Evolutionary conservation across 768 basidiomycete genomes (phyloP).

Genomic region (Boletus subcaerulescens): DNA sequence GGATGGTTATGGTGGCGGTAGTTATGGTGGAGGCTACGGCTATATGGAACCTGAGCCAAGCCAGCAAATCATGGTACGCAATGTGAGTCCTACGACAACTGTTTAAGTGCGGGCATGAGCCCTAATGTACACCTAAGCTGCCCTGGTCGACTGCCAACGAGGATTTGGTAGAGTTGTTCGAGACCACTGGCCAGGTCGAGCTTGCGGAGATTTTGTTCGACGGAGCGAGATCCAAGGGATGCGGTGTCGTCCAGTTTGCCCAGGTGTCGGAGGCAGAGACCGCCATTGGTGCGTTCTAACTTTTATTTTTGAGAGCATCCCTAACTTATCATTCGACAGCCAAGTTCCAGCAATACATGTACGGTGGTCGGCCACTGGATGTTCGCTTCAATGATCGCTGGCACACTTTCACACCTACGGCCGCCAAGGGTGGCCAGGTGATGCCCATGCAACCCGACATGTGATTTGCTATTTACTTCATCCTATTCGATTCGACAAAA

Average conservation of each 20-base stretch:
- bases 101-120: background rate
- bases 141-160: conserved; percentile 99
- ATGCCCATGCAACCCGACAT: conserved; percentile 62
- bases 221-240: conserved; percentile 88
- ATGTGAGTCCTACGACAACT: conserved; percentile 58
- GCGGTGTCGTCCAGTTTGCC: conserved; percentile 93
- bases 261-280: conserved; percentile 89
- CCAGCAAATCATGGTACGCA: conserved; percentile 97
- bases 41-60: conserved; percentile 75
- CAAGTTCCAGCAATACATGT: conserved; percentile 95
- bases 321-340: conserved; percentile 38
- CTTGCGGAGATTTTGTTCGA: conserved; percentile 94
- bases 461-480: conserved; percentile 5
- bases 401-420: conserved; percentile 88
- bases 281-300: conserved; percentile 65
- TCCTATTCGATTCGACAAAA: background rate
- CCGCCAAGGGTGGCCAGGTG: conserved; percentile 83
- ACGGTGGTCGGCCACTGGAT: conserved; percentile 85
- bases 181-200: conserved; percentile 95
- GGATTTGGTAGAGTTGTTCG: conserved; percentile 95
- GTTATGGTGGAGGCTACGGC: conserved; percentile 37
- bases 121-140: conserved; percentile 47
- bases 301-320: background rate
- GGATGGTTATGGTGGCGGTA: conserved; percentile 39
- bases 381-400: conserved; percentile 95